These are phyloP conservation scores for Aegilops umbellulata DNA, from an alignment of 176 grass and related monocot species.

Conservation along the genomic window DNA sequence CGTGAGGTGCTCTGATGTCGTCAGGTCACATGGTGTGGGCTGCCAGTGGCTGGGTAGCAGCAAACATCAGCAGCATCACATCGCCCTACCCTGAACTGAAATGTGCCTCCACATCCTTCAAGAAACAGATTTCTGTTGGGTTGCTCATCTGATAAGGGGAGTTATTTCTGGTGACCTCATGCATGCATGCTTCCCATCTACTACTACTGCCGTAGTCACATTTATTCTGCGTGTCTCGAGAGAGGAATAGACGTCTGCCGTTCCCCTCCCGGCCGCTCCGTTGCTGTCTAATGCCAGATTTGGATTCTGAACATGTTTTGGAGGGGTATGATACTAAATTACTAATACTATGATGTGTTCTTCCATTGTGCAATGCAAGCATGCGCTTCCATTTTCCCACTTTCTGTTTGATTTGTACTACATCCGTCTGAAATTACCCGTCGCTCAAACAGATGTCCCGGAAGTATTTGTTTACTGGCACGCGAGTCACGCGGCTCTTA, in stretches of 20 bases:
- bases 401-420: no score
- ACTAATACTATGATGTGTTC: no score
- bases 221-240: slow-evolving; percentile 28
- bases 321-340: no score
- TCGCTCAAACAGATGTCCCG: no score
- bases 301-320: no score
- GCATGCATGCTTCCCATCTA: slow-evolving; percentile 9
- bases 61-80: slow-evolving; percentile 32
- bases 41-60: not conserved
- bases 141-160: not conserved
- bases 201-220: not conserved
- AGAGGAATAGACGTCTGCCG: not conserved
- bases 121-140: slow-evolving; percentile 23
- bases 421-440: no score
- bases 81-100: slow-evolving; percentile 26
- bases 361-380: no score
- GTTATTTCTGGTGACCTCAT: slow-evolving; percentile 14
- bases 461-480: slow-evolving; percentile 1
- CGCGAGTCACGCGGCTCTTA: not conserved
- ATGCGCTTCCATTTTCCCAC: no score
- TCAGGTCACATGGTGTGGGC: slow-evolving; percentile 25
- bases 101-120: not conserved
- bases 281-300: no score
- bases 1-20: not conserved
- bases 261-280: no score